These are phyloP conservation scores for Amanita exitialis DNA, from an alignment of 768 basidiomycete genomes.

Conservation along the genomic window DNA sequence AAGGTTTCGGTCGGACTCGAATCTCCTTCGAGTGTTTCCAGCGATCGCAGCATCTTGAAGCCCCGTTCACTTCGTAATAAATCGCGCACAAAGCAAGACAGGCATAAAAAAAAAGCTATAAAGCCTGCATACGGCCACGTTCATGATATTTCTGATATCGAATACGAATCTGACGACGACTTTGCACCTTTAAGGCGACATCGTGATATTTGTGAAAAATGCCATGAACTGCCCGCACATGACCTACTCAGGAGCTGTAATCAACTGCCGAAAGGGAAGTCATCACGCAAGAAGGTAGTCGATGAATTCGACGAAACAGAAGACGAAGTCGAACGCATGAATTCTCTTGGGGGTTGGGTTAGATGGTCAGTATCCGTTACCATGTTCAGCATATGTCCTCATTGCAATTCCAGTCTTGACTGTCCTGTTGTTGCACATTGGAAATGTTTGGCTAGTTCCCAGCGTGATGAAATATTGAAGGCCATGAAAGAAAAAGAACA, in stretches of 20 bases:
- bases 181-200: conserved; percentile 47
- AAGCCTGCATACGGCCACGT: conserved; percentile 34
- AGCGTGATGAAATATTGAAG: conserved; percentile 65
- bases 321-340: conserved; percentile 41
- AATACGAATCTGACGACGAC: conserved; percentile 44
- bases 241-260: conserved; percentile 26
- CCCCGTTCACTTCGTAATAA: conserved; percentile 10
- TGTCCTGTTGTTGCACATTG: conserved; percentile 75
- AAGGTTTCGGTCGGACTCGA: conserved; percentile 28
- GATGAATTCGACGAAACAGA: conserved; percentile 45
- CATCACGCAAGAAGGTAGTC: conserved; percentile 32
- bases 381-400: background rate
- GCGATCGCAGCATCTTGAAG: conserved; percentile 22
- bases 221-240: conserved; percentile 51
- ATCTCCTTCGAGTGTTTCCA: conserved; percentile 14
- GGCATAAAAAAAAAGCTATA: background rate
- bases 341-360: conserved; percentile 69
- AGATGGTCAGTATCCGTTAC: conserved; percentile 46
- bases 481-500: conserved; percentile 43
- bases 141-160: conserved; percentile 29
- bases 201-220: conserved; percentile 63
- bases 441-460: conserved; percentile 55
- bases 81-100: background rate
- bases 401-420: conserved; percentile 44
- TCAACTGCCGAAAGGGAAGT: conserved; percentile 26